Conservation (phyloP, 768 basidiomycete species). For the Lepiota subincarnata region DNA sequence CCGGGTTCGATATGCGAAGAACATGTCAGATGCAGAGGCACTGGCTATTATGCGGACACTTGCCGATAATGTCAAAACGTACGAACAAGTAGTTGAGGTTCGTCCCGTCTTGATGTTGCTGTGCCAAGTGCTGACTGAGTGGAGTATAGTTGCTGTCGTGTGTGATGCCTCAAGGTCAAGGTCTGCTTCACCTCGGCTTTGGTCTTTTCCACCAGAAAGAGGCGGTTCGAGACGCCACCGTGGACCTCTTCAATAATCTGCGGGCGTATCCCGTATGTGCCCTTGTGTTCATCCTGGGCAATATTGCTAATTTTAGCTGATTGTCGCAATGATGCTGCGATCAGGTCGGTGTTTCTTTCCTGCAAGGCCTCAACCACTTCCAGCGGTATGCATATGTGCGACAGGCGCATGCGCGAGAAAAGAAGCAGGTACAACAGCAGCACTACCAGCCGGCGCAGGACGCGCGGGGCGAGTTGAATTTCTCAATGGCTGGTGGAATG, state of each 20-base stretch:
- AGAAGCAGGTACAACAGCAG: conserved; percentile 27
- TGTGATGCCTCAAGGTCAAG: conserved; percentile 64
- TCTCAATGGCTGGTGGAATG: conserved; percentile 12
- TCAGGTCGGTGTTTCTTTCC: conserved; percentile 75
- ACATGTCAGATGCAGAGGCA: conserved; percentile 69
- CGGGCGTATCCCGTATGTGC: conserved; percentile 67
- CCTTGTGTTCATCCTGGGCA: conserved; percentile 7
- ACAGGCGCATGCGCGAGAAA: conserved; percentile 68
- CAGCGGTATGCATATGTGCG: conserved; percentile 86
- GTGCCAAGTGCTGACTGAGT: neutral
- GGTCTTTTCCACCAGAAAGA: conserved; percentile 88
- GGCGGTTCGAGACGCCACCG: conserved; percentile 67
- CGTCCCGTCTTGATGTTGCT: conserved; percentile 13
- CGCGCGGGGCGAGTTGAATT: conserved; percentile 6
- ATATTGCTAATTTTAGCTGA: conserved; percentile 10
- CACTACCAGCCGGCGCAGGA: conserved; percentile 14
- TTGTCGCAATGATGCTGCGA: neutral
- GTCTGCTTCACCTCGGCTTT: conserved; percentile 82
- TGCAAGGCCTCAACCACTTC: conserved; percentile 82
- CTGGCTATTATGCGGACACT: conserved; percentile 72
- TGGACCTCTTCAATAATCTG: conserved; percentile 81
- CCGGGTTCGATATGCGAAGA: conserved; percentile 70
- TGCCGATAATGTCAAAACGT: conserved; percentile 65
- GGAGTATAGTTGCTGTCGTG: conserved; percentile 68
- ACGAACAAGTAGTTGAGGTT: conserved; percentile 91